Percentiles rank a stretch among this genome's conserved stretches.
These are phyloP conservation scores for Neonectria sp. DNA, from an alignment of 2,329 filamentous ascomycete genomes.

Conservation along the genomic window DNA sequence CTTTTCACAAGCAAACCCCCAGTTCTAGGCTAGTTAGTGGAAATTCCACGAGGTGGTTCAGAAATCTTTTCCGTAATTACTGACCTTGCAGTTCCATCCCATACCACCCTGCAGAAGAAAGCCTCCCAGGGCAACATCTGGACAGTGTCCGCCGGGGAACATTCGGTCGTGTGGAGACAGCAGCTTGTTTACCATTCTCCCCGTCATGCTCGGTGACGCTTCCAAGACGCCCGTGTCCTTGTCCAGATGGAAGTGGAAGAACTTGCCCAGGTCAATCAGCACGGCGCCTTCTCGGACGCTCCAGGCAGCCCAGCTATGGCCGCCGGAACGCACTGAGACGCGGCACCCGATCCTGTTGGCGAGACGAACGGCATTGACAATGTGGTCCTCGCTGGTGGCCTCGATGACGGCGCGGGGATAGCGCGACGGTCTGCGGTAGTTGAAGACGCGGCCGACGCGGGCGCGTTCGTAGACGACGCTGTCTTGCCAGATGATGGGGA, in stretches of 20 bases:
- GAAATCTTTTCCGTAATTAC: slow-evolving; percentile 29
- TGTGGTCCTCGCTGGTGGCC: slow-evolving; percentile 54
- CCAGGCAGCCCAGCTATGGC: slow-evolving; percentile 66
- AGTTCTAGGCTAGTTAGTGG: slow-evolving; percentile 55
- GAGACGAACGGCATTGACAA: slow-evolving; percentile 56
- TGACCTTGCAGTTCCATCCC: slow-evolving; percentile 70
- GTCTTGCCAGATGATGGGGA: slow-evolving; percentile 45
- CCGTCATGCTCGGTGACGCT: slow-evolving; percentile 65
- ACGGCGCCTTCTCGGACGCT: slow-evolving; percentile 63
- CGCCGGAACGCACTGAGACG: slow-evolving; percentile 64
- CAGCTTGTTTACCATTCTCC: slow-evolving; percentile 58
- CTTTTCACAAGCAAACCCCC: slow-evolving; percentile 69
- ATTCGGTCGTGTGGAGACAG: slow-evolving; percentile 58
- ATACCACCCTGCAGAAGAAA: slow-evolving; percentile 71
- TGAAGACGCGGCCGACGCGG: slow-evolving; percentile 60
- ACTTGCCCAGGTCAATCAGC: slow-evolving; percentile 54
- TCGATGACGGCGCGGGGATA: slow-evolving; percentile 60
- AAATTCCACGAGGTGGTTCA: no score
- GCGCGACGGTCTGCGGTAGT: slow-evolving; percentile 52
- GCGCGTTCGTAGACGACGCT: slow-evolving; percentile 45
- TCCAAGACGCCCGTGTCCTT: slow-evolving; percentile 53
- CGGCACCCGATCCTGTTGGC: slow-evolving; percentile 50
- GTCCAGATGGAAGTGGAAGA: slow-evolving; percentile 56
- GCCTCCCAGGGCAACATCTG: slow-evolving; percentile 70
- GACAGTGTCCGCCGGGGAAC: slow-evolving; percentile 70